A percentile compares a stretch with the other conserved stretches of the same genome.
Conservation (phyloP, 331 rosid genomes). For the Acacia pycnantha region DNA sequence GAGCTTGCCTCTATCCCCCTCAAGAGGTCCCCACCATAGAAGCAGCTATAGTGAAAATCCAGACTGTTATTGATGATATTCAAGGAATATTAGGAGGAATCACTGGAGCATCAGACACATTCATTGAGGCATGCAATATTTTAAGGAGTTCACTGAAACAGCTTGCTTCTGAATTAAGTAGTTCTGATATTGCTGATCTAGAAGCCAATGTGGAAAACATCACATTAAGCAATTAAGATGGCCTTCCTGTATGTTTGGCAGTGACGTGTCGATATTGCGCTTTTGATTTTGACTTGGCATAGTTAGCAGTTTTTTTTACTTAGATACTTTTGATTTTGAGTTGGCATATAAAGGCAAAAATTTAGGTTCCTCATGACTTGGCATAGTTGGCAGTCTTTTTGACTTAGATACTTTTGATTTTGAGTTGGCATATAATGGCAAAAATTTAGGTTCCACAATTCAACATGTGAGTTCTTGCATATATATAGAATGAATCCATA, state of each 20-base stretch:
- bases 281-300: background rate
- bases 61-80: constrained; percentile 50
- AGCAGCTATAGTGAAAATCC: constrained; percentile 51
- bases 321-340: background rate
- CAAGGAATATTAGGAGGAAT: constrained; percentile 48
- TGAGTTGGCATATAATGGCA: background rate
- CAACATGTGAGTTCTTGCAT: background rate
- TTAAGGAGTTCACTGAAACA: constrained; percentile 50
- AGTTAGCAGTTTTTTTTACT: background rate
- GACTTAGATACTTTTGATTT: background rate
- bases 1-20: constrained; percentile 94
- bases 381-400: background rate
- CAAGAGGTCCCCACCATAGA: constrained; percentile 65
- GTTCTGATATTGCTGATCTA: constrained; percentile 34
- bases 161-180: constrained; percentile 47
- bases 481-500: background rate
- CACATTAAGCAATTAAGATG: constrained; percentile 40
- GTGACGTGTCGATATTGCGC: background rate
- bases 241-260: background rate
- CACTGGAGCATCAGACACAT: constrained; percentile 50
- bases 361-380: background rate
- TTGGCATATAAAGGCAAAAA: background rate
- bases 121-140: constrained; percentile 55
- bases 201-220: constrained; percentile 55
- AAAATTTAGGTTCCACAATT: background rate